A percentile compares a stretch with the other conserved stretches of the same genome.
These are phyloP conservation scores for Orychophragmus violaceus DNA, from an alignment of 345 rosid species.

Conservation along the genomic window DNA sequence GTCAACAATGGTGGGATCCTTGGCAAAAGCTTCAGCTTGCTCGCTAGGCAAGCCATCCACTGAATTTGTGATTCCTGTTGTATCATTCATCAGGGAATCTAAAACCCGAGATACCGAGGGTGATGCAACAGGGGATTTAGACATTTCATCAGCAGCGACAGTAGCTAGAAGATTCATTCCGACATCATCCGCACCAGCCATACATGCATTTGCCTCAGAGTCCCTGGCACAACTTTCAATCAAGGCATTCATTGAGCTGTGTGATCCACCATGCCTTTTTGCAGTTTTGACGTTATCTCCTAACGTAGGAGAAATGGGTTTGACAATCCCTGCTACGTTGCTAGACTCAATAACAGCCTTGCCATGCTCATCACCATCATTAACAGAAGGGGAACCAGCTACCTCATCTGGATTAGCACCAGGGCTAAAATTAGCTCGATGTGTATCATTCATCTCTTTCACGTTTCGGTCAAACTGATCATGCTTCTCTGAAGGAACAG, in stretches of 20 bases:
- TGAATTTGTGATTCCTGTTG: conserved; percentile 19
- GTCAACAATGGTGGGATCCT: conserved; percentile 13
- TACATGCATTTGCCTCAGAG: conserved; percentile 48
- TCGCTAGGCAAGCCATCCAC: conserved; percentile 28
- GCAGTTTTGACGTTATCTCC: conserved; percentile 44
- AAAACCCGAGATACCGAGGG: conserved; percentile 47
- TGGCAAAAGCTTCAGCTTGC: conserved; percentile 24
- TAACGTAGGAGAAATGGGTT: conserved; percentile 35
- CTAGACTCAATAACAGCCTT: conserved; percentile 37
- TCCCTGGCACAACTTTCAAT: conserved; percentile 80
- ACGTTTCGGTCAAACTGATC: conserved; percentile 39
- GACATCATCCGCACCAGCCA: conserved; percentile 64
- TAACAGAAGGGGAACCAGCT: conserved; percentile 43
- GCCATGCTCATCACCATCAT: conserved; percentile 39
- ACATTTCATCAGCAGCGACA: conserved; percentile 89
- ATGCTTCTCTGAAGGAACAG: too few relatives aligned
- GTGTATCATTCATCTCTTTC: conserved; percentile 52
- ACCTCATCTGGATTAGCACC: conserved; percentile 50
- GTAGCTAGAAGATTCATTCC: conserved; percentile 96
- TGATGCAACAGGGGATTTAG: conserved; percentile 50
- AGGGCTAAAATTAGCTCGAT: too few relatives aligned
- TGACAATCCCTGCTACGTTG: conserved; percentile 39
- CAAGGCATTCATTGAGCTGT: conserved; percentile 72
- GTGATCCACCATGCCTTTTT: conserved; percentile 53
- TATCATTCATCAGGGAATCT: conserved; percentile 29